These are phyloP conservation scores for Wickerhamiella occidentalis DNA, from an alignment of 805 yeast species.

Conservation along the genomic window DNA sequence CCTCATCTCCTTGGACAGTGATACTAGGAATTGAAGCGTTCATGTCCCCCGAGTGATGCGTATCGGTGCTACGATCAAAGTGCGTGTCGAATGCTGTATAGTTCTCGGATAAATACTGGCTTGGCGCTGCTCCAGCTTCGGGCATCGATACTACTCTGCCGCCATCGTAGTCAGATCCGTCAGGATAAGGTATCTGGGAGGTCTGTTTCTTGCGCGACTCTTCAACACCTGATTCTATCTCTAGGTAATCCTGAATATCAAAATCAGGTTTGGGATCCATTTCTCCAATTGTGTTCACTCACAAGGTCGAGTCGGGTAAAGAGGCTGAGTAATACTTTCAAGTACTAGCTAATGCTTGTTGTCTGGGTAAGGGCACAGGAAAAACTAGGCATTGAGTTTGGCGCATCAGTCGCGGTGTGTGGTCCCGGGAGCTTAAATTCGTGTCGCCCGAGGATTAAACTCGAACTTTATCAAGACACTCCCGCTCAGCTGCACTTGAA, in stretches of 20 bases:
- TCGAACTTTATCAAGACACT: no score
- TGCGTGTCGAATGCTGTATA: neutral
- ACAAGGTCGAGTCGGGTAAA: neutral
- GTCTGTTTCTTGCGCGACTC: neutral
- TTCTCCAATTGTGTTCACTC: neutral
- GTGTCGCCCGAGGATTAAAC: no score
- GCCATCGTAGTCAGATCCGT: neutral
- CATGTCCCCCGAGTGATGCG: neutral
- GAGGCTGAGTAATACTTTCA: neutral
- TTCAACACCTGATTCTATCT: neutral
- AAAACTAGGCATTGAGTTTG: no score
- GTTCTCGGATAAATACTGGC: neutral
- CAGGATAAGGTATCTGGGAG: neutral
- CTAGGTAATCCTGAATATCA: conserved; percentile 1
- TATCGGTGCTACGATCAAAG: neutral
- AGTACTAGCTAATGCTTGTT: neutral
- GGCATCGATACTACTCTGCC: neutral
- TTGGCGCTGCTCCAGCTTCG: neutral
- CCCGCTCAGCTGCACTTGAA: no score
- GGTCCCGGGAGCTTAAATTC: no score
- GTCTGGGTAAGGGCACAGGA: neutral
- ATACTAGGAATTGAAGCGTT: conserved; percentile 9
- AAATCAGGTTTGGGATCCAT: conserved; percentile 3
- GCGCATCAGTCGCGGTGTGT: no score
- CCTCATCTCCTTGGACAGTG: conserved; percentile 8